These are phyloP conservation scores for Neofusicoccum cordaticola DNA, from an alignment of 2,329 filamentous ascomycete genomes.

Conservation along the genomic window DNA sequence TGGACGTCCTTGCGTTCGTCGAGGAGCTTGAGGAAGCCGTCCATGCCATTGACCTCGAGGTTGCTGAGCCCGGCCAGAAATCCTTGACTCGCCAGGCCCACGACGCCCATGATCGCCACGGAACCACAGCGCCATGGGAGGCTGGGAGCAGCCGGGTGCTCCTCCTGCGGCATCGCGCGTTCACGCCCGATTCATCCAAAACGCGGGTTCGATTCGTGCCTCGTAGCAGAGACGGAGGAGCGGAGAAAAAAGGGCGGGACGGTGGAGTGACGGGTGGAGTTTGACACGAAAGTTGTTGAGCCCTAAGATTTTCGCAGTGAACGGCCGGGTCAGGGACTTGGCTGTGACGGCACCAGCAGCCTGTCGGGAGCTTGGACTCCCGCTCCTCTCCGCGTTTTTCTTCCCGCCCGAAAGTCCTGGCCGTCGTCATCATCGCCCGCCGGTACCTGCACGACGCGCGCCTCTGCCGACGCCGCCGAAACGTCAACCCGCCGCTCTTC, in stretches of 20 bases:
- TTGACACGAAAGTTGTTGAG: slow-evolving; percentile 8
- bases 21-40: slow-evolving; percentile 70
- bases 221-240: neutral
- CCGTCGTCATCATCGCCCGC: slow-evolving; percentile 12
- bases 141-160: slow-evolving; percentile 54
- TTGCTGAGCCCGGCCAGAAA: slow-evolving; percentile 75
- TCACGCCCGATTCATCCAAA: slow-evolving; percentile 30
- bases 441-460: neutral
- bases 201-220: neutral
- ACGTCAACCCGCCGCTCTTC: neutral
- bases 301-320: neutral
- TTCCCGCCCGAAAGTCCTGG: neutral
- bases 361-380: slow-evolving; percentile 12
- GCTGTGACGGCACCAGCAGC: neutral
- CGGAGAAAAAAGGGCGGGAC: neutral
- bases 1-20: slow-evolving; percentile 68
- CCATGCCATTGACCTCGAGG: slow-evolving; percentile 73
- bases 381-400: slow-evolving; percentile 1
- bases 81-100: slow-evolving; percentile 65
- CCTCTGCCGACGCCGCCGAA: neutral
- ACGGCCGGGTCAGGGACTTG: neutral
- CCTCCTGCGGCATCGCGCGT: slow-evolving; percentile 26
- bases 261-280: neutral
- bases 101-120: slow-evolving; percentile 69
- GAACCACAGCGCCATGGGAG: slow-evolving; percentile 71